Percentiles rank a stretch among this genome's conserved stretches.
phyloP scores from a whole-genome alignment of 768 basidiomycete species.

The Tricholoma hemisulphureum region DNA sequence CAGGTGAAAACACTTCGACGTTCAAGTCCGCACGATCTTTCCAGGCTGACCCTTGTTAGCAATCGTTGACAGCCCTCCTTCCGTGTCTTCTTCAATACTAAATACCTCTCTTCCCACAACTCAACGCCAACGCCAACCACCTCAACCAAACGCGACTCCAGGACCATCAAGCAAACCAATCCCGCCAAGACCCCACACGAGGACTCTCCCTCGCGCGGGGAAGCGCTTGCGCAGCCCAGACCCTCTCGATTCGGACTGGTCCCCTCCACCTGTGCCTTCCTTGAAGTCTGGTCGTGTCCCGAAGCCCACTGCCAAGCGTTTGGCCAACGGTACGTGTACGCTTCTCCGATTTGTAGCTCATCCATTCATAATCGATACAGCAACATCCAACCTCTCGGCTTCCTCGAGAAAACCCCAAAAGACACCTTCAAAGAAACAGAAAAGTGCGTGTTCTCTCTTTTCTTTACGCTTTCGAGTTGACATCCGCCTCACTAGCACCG shows the following conservation, averaged over 20 bases:
- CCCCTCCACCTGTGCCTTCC: background rate
- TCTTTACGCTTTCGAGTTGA: background rate
- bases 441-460: slow-evolving; percentile 1
- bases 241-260: background rate
- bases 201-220: background rate
- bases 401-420: background rate
- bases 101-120: background rate
- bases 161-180: slow-evolving; percentile 1
- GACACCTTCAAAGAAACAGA: background rate
- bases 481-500: background rate
- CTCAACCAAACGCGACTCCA: slow-evolving; percentile 2
- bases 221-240: background rate
- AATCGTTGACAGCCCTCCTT: background rate
- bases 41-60: background rate
- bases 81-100: background rate
- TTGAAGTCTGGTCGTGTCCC: slow-evolving; percentile 3
- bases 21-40: background rate
- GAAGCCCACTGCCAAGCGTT: background rate
- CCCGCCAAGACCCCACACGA: background rate
- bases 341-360: background rate
- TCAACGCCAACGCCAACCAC: background rate
- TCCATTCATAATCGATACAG: background rate
- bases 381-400: background rate
- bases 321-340: background rate
- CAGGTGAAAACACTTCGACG: background rate